Conservation (phyloP, 1,284 basidiomycete species). For the Earliella scabrosa region DNA sequence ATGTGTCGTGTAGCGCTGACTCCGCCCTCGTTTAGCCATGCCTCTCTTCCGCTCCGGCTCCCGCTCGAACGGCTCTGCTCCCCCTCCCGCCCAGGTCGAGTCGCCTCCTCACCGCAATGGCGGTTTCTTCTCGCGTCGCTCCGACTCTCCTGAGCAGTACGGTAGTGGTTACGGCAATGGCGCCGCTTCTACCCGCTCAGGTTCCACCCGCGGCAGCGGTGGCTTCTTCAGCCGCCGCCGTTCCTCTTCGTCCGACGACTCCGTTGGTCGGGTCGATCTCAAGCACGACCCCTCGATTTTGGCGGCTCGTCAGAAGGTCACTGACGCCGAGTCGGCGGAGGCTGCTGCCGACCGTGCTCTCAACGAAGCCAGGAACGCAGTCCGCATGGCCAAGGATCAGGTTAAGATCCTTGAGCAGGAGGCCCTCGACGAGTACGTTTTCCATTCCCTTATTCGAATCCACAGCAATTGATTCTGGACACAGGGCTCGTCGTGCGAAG, state of each 20-base stretch:
- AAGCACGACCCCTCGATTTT: conserved; percentile 54
- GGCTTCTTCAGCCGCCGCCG: conserved; percentile 35
- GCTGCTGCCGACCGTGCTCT: conserved; percentile 58
- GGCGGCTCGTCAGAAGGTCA: conserved; percentile 55
- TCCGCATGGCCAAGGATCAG: conserved; percentile 56
- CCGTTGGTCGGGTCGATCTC: conserved; percentile 22
- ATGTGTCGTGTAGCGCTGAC: not conserved
- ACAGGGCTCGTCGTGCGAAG: conserved; percentile 58
- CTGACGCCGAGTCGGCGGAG: conserved; percentile 58
- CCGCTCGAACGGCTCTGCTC: conserved; percentile 19
- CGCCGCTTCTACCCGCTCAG: conserved; percentile 15
- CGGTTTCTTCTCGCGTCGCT: conserved; percentile 27
- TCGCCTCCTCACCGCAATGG: conserved; percentile 18
- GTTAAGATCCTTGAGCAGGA: conserved; percentile 57
- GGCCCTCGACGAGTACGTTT: conserved; percentile 58
- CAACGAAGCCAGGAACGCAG: conserved; percentile 46
- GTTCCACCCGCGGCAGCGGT: conserved; percentile 16
- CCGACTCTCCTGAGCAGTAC: conserved; percentile 17
- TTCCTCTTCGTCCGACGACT: conserved; percentile 28
- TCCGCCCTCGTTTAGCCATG: conserved; percentile 16
- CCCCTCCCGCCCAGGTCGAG: conserved; percentile 17
- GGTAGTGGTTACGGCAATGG: conserved; percentile 9
- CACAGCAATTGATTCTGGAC: not conserved
- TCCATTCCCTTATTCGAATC: not conserved
- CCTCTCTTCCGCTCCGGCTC: conserved; percentile 23